Conservation (phyloP, 208 protist genomes). For the Leishmania arabica region DNA sequence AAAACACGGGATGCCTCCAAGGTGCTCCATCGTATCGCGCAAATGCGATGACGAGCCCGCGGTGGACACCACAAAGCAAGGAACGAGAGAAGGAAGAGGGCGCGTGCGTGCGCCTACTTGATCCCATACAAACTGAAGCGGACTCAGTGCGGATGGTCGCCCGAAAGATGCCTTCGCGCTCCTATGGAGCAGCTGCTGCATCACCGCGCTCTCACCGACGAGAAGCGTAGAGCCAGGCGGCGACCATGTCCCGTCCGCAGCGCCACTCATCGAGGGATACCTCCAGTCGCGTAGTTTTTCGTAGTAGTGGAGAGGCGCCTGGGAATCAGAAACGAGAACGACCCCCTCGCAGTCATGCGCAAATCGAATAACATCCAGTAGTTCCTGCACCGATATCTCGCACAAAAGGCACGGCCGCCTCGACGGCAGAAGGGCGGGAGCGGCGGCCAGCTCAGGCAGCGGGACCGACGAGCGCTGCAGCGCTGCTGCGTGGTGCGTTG, state of each 20-base stretch:
- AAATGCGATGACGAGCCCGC: background rate
- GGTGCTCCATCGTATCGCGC: too few species aligned
- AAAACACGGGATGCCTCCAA: background rate
- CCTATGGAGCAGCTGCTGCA: background rate
- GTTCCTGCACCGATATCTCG: constrained; percentile 7
- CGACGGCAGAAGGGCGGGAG: background rate
- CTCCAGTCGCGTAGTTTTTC: background rate
- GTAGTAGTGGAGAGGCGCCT: background rate
- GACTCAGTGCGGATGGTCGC: background rate
- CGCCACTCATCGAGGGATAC: too few species aligned
- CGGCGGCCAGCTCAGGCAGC: background rate
- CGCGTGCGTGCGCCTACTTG: background rate
- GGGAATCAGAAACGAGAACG: background rate
- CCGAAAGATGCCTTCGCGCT: background rate
- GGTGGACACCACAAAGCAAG: background rate
- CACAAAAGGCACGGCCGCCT: background rate
- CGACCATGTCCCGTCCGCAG: background rate
- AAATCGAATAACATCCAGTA: constrained; percentile 8
- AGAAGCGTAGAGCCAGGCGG: background rate
- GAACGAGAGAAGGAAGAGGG: background rate
- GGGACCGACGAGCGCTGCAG: background rate
- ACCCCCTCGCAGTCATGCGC: constrained; percentile 19
- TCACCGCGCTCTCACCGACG: background rate
- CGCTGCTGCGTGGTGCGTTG: background rate
- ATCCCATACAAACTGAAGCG: background rate